These are phyloP conservation scores for Ascochyta fabae DNA, from an alignment of 2,329 filamentous ascomycete species.

Conservation along the genomic window DNA sequence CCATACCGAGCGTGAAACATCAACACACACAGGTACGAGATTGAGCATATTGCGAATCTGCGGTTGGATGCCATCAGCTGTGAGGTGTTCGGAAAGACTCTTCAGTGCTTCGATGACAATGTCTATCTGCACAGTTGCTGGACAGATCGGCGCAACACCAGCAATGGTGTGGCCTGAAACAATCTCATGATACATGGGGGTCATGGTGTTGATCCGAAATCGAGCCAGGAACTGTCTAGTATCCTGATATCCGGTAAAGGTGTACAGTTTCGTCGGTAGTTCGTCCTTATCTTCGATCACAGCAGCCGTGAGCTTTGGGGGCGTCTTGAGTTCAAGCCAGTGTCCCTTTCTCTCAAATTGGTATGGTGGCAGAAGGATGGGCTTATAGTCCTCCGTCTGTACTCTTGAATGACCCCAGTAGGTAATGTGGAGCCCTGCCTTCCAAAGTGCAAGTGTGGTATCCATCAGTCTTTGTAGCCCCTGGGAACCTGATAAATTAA, in stretches of 20 bases:
- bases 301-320: neutral
- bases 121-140: slow-evolving; percentile 50
- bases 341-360: slow-evolving; percentile 34
- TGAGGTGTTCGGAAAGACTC: slow-evolving; percentile 38
- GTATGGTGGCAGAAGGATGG: slow-evolving; percentile 44
- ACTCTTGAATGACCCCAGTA: slow-evolving; percentile 46
- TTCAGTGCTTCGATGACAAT: slow-evolving; percentile 42
- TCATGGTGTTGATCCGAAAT: slow-evolving; percentile 54
- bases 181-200: slow-evolving; percentile 43
- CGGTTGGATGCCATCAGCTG: neutral
- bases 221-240: slow-evolving; percentile 26
- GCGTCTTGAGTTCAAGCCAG: slow-evolving; percentile 21
- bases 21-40: slow-evolving; percentile 29
- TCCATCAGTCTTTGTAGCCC: slow-evolving; percentile 29
- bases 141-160: slow-evolving; percentile 49
- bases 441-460: slow-evolving; percentile 49
- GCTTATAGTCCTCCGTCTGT: slow-evolving; percentile 35
- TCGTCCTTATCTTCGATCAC: neutral
- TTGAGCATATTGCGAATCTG: slow-evolving; percentile 13
- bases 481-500: slow-evolving; percentile 5
- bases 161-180: slow-evolving; percentile 52
- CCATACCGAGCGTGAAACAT: slow-evolving; percentile 37
- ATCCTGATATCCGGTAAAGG: slow-evolving; percentile 20
- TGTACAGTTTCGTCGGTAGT: slow-evolving; percentile 7
- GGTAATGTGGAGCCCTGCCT: slow-evolving; percentile 40